Evolutionary conservation across 345 rosid species (phyloP).

Genomic region (Lepidium sativum): DNA sequence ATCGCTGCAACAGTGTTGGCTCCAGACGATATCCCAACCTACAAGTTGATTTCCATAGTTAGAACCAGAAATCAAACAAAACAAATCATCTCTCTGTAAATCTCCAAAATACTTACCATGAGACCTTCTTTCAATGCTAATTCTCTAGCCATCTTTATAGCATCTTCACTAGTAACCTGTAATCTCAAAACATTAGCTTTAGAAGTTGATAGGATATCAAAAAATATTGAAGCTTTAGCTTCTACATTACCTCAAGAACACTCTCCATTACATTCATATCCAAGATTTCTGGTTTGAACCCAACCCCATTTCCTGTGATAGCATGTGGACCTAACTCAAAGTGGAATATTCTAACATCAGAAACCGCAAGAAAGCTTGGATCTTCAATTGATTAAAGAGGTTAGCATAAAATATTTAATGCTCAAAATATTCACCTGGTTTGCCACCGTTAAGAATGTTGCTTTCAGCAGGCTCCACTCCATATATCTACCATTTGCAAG

Average conservation of each 20-base stretch:
- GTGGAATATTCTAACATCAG: background rate
- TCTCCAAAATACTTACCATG: slow-evolving; percentile 44
- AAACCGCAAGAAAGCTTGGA: background rate
- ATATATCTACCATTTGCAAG: slow-evolving; percentile 47
- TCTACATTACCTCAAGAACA: slow-evolving; percentile 59
- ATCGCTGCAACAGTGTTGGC: slow-evolving; percentile 92
- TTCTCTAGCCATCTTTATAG: slow-evolving; percentile 90
- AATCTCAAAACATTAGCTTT: background rate
- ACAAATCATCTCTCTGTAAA: background rate
- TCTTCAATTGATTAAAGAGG: background rate
- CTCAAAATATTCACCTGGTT: slow-evolving; percentile 51
- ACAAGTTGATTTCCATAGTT: slow-evolving; percentile 5
- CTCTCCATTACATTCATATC: slow-evolving; percentile 94
- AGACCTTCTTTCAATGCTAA: slow-evolving; percentile 93
- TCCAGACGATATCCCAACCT: slow-evolving; percentile 98
- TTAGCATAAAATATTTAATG: background rate
- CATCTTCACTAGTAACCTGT: slow-evolving; percentile 86
- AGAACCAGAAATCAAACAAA: background rate
- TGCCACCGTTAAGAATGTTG: slow-evolving; percentile 86
- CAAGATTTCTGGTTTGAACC: slow-evolving; percentile 90
- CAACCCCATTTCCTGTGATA: slow-evolving; percentile 94
- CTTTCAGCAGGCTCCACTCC: slow-evolving; percentile 98
- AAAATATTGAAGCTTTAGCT: background rate
- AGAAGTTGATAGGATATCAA: background rate
- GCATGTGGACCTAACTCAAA: slow-evolving; percentile 74